Conservation (phyloP, 1,284 basidiomycete genomes). For the Cryptococcus sp. region DNA sequence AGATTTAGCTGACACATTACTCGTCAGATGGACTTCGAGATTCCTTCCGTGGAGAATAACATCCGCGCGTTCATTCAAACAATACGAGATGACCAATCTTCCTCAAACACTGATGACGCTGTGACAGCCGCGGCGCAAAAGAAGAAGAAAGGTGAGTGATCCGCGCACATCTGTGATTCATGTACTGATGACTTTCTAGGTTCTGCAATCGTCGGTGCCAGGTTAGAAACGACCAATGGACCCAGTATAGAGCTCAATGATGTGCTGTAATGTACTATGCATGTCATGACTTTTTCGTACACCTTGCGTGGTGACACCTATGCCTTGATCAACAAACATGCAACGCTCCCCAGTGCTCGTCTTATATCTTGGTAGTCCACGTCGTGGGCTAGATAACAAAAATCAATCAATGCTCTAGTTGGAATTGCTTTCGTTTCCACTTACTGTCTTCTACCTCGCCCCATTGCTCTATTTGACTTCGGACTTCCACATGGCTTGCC, state of each 20-base stretch:
- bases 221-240: conserved; percentile 81
- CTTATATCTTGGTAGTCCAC: conserved; percentile 95
- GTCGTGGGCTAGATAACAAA: conserved; percentile 71
- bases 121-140: conserved; percentile 23
- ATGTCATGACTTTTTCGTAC: conserved; percentile 1
- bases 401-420: background rate
- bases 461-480: conserved; percentile 93
- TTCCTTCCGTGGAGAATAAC: conserved; percentile 75
- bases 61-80: conserved; percentile 73
- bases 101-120: conserved; percentile 24
- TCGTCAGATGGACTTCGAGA: conserved; percentile 69
- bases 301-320: conserved; percentile 6
- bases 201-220: conserved; percentile 63
- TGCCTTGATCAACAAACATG: conserved; percentile 57
- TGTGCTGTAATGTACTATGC: conserved; percentile 22
- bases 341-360: conserved; percentile 79
- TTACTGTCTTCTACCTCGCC: conserved; percentile 98
- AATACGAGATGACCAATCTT: conserved; percentile 54
- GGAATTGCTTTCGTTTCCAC: conserved; percentile 45
- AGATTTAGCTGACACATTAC: conserved; percentile 2
- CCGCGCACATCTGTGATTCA: background rate
- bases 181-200: background rate
- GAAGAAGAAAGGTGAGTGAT: conserved; percentile 30
- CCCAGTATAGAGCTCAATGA: conserved; percentile 66
- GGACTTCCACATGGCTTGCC: conserved; percentile 86